Conservation (phyloP, 2,329 filamentous ascomycete species). For the Xylogone sp. region DNA sequence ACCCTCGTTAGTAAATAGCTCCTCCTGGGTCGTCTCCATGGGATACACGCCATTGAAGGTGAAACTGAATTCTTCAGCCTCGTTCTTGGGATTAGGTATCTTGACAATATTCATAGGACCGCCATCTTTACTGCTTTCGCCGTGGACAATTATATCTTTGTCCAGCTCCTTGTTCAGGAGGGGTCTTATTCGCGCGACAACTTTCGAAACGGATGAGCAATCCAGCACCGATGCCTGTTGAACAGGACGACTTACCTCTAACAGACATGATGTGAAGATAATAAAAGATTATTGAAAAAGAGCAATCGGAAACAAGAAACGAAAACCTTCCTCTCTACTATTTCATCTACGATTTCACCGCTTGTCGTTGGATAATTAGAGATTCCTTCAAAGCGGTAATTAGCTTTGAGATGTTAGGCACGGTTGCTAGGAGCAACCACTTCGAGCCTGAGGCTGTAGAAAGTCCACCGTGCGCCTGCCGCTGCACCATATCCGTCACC, state of each 20-base stretch:
- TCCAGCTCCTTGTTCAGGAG: constrained; percentile 82
- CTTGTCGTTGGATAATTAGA: neutral
- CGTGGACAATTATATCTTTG: constrained; percentile 78
- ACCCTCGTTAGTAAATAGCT: constrained; percentile 88
- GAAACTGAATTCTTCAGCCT: constrained; percentile 86
- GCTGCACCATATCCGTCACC: no score
- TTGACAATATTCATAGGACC: constrained; percentile 68
- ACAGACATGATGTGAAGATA: constrained; percentile 18
- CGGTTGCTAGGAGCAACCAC: neutral
- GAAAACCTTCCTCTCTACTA: neutral
- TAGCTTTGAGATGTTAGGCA: neutral
- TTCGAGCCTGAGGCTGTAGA: neutral
- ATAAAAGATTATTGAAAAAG: constrained; percentile 9
- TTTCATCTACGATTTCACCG: neutral
- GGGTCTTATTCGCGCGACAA: constrained; percentile 87
- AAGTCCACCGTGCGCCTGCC: neutral
- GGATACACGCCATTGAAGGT: constrained; percentile 94
- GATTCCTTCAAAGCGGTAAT: neutral
- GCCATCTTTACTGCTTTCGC: constrained; percentile 58
- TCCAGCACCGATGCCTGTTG: neutral
- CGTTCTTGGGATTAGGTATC: constrained; percentile 93
- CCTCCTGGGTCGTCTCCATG: constrained; percentile 73
- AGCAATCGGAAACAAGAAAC: neutral
- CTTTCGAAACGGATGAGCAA: constrained; percentile 58
- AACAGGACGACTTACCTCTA: constrained; percentile 15